These are phyloP conservation scores for Parvularia atlantis DNA, from an alignment of 78 protist species.

Conservation along the genomic window DNA sequence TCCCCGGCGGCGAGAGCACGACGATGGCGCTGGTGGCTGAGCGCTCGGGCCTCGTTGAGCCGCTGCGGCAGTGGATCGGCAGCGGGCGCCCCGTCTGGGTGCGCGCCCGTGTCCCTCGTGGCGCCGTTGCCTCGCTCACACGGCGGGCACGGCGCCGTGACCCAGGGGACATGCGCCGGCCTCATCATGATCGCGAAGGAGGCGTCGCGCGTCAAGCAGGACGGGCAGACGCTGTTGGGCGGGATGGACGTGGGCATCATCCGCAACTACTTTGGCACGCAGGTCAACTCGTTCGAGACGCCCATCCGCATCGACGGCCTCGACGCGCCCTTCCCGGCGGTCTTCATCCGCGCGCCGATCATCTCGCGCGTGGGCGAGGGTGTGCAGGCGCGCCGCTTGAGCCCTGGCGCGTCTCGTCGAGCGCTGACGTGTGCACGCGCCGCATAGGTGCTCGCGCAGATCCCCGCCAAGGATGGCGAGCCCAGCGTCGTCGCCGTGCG, in stretches of 20 bases:
- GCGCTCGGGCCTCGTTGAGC: neutral
- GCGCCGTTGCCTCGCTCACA: no score
- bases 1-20: slow-evolving; percentile 48
- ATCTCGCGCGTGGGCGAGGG: neutral
- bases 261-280: slow-evolving; percentile 70
- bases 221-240: slow-evolving; percentile 44
- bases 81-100: neutral
- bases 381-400: no score
- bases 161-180: slow-evolving; percentile 69
- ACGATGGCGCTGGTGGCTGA: slow-evolving; percentile 38
- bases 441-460: neutral
- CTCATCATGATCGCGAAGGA: slow-evolving; percentile 38
- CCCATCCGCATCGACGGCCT: neutral
- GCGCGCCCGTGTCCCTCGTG: neutral
- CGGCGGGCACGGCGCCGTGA: slow-evolving; percentile 11
- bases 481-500: no score
- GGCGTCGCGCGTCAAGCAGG: slow-evolving; percentile 37
- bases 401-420: no score
- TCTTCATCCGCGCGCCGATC: slow-evolving; percentile 36
- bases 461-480: slow-evolving; percentile 20
- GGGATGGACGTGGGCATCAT: slow-evolving; percentile 35
- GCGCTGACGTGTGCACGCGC: slow-evolving; percentile 50
- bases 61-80: neutral
- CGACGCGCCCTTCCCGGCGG: slow-evolving; percentile 9
- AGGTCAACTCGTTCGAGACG: slow-evolving; percentile 47